phyloP scores from a whole-genome alignment of 495 filamentous ascomycete genomes.

The Staphylotrichum longicolle region DNA sequence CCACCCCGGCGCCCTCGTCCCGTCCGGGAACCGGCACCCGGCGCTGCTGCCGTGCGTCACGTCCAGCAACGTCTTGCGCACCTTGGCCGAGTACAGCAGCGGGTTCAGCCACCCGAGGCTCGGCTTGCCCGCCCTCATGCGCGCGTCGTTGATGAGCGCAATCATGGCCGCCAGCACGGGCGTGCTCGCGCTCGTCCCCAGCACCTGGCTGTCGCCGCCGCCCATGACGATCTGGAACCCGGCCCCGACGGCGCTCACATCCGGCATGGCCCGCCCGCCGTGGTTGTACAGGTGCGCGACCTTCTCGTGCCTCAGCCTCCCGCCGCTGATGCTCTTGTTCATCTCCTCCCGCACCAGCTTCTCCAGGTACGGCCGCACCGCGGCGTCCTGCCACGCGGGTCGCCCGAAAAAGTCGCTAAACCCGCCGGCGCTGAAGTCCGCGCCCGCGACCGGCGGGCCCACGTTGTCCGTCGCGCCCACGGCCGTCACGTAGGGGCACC shows the following conservation, averaged over 20 bases:
- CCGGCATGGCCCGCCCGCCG: conserved; percentile 68
- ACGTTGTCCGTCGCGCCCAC: conserved; percentile 68
- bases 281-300: conserved; percentile 48
- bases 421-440: conserved; percentile 62
- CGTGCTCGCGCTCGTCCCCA: conserved; percentile 43
- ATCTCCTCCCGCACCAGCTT: conserved; percentile 37
- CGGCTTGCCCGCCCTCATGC: conserved; percentile 40
- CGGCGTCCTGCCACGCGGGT: conserved; percentile 62
- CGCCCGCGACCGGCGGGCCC: conserved; percentile 55
- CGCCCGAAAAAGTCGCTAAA: conserved; percentile 68
- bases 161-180: conserved; percentile 44
- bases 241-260: conserved; percentile 53
- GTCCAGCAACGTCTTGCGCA: conserved; percentile 34
- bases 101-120: conserved; percentile 44
- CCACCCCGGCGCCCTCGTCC: conserved; percentile 30
- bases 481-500: conserved; percentile 78
- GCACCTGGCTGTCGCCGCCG: conserved; percentile 34
- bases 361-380: conserved; percentile 55
- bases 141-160: conserved; percentile 41
- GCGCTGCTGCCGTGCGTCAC: conserved; percentile 35
- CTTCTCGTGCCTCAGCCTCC: too few species aligned
- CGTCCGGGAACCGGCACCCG: conserved; percentile 35
- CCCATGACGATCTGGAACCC: conserved; percentile 39
- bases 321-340: conserved; percentile 27
- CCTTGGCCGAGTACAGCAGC: conserved; percentile 33